phyloP scores from a whole-genome alignment of 1,139 yeast genomes.

The Taphrina wiesneri region DNA sequence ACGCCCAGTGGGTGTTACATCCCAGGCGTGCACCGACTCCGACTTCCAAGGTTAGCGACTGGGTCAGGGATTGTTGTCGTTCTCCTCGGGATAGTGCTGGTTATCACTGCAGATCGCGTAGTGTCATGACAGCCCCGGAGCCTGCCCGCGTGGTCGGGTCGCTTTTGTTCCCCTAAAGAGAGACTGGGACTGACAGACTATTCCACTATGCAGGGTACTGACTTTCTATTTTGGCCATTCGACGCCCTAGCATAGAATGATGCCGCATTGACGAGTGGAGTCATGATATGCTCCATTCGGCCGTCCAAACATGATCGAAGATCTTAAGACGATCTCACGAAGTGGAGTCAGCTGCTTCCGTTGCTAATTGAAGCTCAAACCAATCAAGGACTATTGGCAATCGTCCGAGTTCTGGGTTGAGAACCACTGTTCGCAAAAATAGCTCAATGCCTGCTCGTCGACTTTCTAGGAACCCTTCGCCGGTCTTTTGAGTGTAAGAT shows the following conservation, averaged over 20 bases:
- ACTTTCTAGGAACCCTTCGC: neutral
- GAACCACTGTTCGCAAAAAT: conserved; percentile 8
- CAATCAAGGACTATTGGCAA: neutral
- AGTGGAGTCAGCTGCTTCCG: neutral
- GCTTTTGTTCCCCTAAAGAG: neutral
- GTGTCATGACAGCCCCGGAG: neutral
- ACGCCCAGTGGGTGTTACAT: too few relatives aligned
- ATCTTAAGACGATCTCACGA: neutral
- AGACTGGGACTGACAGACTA: too few relatives aligned
- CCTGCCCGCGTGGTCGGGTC: neutral
- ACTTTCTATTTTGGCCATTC: too few relatives aligned
- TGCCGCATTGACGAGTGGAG: too few relatives aligned
- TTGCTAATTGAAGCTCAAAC: neutral
- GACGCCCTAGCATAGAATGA: too few relatives aligned
- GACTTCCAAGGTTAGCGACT: too few relatives aligned
- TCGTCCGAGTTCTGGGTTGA: conserved; percentile 15
- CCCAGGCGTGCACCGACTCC: too few relatives aligned
- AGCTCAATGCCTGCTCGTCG: conserved; percentile 17
- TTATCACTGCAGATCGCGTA: neutral
- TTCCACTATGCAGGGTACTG: too few relatives aligned
- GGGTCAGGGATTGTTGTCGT: neutral
- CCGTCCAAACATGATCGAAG: neutral
- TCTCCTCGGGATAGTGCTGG: too few relatives aligned
- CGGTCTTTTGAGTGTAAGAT: conserved; percentile 9
- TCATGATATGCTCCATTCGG: neutral